Evolutionary conservation across 2,329 filamentous ascomycete genomes (phyloP), one percentile per base, ranked within the genome.

Genomic region (Canariomyces notabilis): DNA sequence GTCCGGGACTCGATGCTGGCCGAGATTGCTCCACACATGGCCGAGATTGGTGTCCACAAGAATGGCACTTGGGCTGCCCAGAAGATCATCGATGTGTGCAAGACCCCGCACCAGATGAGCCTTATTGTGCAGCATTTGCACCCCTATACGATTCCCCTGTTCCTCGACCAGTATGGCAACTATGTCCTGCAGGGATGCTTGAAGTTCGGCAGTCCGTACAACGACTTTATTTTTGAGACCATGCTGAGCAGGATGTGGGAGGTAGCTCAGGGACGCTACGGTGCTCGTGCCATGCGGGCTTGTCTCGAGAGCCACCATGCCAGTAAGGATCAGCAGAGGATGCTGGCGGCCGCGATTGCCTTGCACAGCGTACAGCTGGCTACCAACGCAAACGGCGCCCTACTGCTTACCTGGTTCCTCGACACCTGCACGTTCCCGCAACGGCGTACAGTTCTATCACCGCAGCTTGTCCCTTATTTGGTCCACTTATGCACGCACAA

Each of bases 1-100:
- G 81, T 91, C 34, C 90, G 94, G 59, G 89, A 96, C 65, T 84
- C 86, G 46, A 97, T 98, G 93, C 74, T 98, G 48, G 69, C 73
- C 12, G 82, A 90, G 61, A 95, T 98, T 59, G 82, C 87, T 2
- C 90, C 91, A 48, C 90, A 96, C 63, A 79, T 97, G 64, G 89
- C 91, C 20, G 90, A 97, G 68, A 96, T 97, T 67, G 93, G 93
- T 59, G 83, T 96, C 6, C 93, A 98, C 77, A 98, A 98, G 79
- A 98, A 98, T 61, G 93, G 93, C 52, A 98, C 93, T 1, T 98
- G 93, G 93, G 93, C 93, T 44, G 93, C 93, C 1, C 93, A 98
- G 69, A 98, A 97, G 76, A 97, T 98, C 61, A 97, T 98, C 57
- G 91, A 97, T 60, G 89, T 95, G 6, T 91, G 89, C 65, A 89